Evolutionary conservation across 2,329 filamentous ascomycete species (phyloP), one percentile per base, ranked within the genome.

Genomic region (Aspergillus sp.): DNA sequence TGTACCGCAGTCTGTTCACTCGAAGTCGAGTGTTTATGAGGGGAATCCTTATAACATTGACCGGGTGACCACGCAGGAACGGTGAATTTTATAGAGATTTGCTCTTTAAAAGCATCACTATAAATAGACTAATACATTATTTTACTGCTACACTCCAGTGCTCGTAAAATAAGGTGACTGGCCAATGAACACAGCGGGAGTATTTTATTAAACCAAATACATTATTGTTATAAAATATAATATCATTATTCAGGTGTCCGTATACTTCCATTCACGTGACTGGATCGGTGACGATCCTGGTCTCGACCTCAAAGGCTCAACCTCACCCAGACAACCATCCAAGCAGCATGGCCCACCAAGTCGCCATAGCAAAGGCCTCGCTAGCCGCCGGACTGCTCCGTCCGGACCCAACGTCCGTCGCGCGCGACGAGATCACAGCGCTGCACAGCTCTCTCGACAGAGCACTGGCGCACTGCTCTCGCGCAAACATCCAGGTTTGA

Each of bases 401-500:
- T 60, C 83, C 88, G 41, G 90, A 93, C 70, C 89, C 89, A n/a
- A 80, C 78, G 19, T 83, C 89, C 9, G 83, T 90, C 56, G 77
- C 85, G 49, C 86, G 88, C 71, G 84, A 86, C 67, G 84, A 88
- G 59, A 88, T 93, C 73, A 82, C 88, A 65, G 75, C 82, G 57
- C 89, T 93, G 74, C 84, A 91, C 73, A 72, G 78, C 62, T 79
- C 86, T 59, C 81, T 95, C 68, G 83, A 87, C 73, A 78, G 82
- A 71, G 83, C 83, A 67, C 77, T 90, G 70, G 77, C 82, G 76
- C 83, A 86, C 79, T 93, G 90, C 84, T 90, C 89, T 70, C 83
- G 86, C 70, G 78, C 81, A 80, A 92, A 93, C 80, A 88, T 95
- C 82, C 90, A 95, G 90, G 90, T 95, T 90, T 91, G 88, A 78